phyloP scores from a whole-genome alignment of 306 rosid species.

The Lathyrus oleraceus region DNA sequence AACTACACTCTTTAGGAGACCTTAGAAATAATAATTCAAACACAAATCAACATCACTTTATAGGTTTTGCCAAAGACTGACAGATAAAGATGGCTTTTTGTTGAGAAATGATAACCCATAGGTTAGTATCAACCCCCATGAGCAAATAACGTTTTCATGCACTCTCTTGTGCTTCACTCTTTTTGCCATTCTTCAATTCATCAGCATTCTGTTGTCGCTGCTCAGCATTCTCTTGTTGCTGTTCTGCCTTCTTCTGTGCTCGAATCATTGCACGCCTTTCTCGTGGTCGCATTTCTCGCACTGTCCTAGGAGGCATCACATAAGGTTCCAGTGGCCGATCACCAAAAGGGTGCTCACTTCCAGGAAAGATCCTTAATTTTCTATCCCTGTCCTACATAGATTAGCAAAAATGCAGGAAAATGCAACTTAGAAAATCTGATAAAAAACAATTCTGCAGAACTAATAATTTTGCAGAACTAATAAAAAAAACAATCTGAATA shows the following conservation, averaged over 20 bases:
- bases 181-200: constrained; percentile 48
- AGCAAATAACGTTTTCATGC: constrained; percentile 41
- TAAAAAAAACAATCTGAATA: not conserved
- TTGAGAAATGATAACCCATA: not conserved
- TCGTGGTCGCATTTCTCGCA: constrained; percentile 83
- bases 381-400: constrained; percentile 88
- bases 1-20: not conserved
- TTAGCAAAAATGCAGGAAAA: constrained; percentile 26
- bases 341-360: constrained; percentile 74
- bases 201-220: constrained; percentile 48
- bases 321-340: constrained; percentile 83
- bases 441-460: not conserved
- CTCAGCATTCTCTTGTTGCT: constrained; percentile 66
- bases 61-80: constrained; percentile 16
- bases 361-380: constrained; percentile 81
- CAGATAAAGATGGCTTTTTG: constrained; percentile 2
- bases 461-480: no score
- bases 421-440: constrained; percentile 12
- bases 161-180: constrained; percentile 47
- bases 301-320: constrained; percentile 69
- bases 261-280: constrained; percentile 87
- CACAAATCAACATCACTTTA: constrained; percentile 6
- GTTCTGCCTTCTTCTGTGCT: constrained; percentile 83
- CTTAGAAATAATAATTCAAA: not conserved
- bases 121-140: constrained; percentile 6